Conservation (phyloP, 2,329 filamentous ascomycete genomes). For the Clarireedia monteithiana region DNA sequence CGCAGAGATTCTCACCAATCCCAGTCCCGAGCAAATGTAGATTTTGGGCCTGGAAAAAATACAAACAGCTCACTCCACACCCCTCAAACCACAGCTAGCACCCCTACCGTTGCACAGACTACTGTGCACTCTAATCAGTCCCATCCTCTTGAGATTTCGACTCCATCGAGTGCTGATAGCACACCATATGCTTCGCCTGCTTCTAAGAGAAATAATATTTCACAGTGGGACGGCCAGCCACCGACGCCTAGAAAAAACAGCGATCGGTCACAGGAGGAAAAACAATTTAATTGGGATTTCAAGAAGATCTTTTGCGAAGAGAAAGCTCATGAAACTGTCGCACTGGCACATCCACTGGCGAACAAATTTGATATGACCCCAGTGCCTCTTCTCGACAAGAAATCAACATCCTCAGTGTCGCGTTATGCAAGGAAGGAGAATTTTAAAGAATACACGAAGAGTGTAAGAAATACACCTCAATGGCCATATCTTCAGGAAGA, state of each 20-base stretch:
- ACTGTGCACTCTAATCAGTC: constrained; percentile 2
- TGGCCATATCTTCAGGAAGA: constrained; percentile 37
- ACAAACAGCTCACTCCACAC: not conserved
- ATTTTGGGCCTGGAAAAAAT: not conserved
- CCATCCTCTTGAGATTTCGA: constrained; percentile 4
- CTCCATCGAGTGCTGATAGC: constrained; percentile 16
- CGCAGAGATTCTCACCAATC: not conserved
- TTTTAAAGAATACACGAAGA: constrained; percentile 35
- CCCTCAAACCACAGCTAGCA: not conserved
- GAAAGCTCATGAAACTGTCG: constrained; percentile 34
- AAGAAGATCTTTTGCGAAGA: constrained; percentile 34
- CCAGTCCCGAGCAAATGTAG: constrained; percentile 9
- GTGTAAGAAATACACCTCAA: constrained; percentile 34
- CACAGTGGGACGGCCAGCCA: constrained; percentile 9
- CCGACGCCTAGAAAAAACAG: constrained; percentile 3
- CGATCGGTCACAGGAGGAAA: constrained; percentile 24
- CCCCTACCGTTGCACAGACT: not conserved
- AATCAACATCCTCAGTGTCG: constrained; percentile 37
- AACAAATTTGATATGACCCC: constrained; percentile 37
- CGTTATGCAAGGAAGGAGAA: constrained; percentile 38
- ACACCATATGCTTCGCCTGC: constrained; percentile 11
- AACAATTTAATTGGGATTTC: constrained; percentile 34
- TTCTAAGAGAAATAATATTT: constrained; percentile 4
- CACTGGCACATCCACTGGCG: constrained; percentile 40
- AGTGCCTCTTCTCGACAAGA: constrained; percentile 38